Evolutionary conservation across 2,329 filamentous ascomycete genomes (phyloP), one percentile per base, ranked within the genome.

Genomic region (Pseudogymnoascus sp.): DNA sequence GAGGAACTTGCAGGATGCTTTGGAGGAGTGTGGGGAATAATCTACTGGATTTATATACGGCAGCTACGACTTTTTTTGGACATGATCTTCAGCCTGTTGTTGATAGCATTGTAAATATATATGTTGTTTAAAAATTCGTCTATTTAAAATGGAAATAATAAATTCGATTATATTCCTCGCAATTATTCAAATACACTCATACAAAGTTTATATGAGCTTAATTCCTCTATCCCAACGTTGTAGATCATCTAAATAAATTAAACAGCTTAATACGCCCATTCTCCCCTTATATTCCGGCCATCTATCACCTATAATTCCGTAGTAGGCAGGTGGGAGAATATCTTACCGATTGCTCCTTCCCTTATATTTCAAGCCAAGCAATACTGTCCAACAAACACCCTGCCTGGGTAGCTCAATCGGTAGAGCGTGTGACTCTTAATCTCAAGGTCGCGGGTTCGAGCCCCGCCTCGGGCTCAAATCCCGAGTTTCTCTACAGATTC

Each of bases 341-440:
- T 11, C 26, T 10, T 4, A 33, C 31, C 13, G 11, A 9, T 33
- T 28, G 28, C 11, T 57, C 10, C 10, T 57, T 57, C 28, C 4
- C 28, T 57, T 57, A 33, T 57, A 57, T 19, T 57, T 1, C 13
- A 7, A 19, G 1, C 28, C 5, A 33, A 4, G 50, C 3, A 21
- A 57, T 21, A 57, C 3, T n/a, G n/a, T 21, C 50, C 50, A 57
- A 35, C 50, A 57, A 57, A 4, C 26, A 57, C 50, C 60, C 40
- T 61, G 61, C 59, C 59, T 61, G 59, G 59, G 59, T 86, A 85
- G 83, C 83, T 85, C 83, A 85, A 85, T 85, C 82, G 82, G 83
- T 87, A 87, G 85, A 87, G 84, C 84, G 84, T 87, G 81, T 86
- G 84, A 87, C 85, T 87, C 85, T 79, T 57, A 57, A 57, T 57